Evolutionary conservation across 2,329 filamentous ascomycete species (phyloP), one percentile per base, ranked within the genome.

Genomic region (Cercospora brassicicola): DNA sequence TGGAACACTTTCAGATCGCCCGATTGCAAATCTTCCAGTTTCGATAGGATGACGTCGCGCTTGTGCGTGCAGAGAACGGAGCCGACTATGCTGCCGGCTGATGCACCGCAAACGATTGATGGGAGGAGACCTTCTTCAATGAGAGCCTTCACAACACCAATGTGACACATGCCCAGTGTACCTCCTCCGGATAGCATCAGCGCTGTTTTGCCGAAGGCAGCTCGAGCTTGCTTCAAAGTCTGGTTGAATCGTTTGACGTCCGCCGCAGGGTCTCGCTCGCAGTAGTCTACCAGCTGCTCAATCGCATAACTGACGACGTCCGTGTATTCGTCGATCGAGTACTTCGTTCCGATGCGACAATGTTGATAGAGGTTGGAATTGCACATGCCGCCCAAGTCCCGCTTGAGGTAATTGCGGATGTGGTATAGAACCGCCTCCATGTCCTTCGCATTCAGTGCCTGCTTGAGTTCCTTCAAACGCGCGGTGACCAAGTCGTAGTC

Each of bases 141-240:
- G 1, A 73, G 67, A 53, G 57, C 45, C 59, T 73, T 73, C 39
- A 73, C 71, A 1, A 73, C 72, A 30, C 72, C 72, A 23, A 73
- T 71, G 53, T 73, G 72, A 56, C 70, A 72, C 72, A 73, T 73
- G 2, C 72, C 72, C 11, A 73, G 66, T 9, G 72, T 73, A 6
- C 72, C 72, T 51, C 72, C 72, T 42, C 72, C 72, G 2, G 72
- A 73, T 28, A 73, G 62, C 72, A 73, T 73, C 4, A 73, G 69
- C 31, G 70, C 72, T 20, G 61, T 73, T 31, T 69, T 72, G 45
- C 72, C 72, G 57, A 72, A 73, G 0, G 72, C 70, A 26, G 69
- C 45, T 45, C 69, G 59, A 31, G 72, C 70, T 31, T 65, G 62
- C 62, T 71, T 73, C 59, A 73, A 60, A n/a, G 63, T 66, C 15